A percentile compares a stretch with the other conserved stretches of the same genome.
Conservation (phyloP, 2,329 filamentous ascomycete genomes). For the Cladosporium sphaerospermum region DNA sequence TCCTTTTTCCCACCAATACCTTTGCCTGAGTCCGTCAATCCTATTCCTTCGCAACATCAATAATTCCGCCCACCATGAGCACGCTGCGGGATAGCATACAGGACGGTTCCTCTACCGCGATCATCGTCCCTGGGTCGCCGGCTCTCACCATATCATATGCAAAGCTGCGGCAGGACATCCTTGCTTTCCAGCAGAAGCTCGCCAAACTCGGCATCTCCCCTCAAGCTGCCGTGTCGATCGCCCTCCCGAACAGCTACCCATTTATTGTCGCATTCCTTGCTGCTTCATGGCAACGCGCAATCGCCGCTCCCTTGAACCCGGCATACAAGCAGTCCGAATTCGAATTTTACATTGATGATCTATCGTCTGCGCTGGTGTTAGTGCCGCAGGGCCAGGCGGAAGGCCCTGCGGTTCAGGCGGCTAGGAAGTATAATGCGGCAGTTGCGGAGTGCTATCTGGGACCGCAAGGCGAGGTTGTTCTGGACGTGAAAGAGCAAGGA, state of each 20-base stretch:
- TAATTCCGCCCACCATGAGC: conserved; percentile 37
- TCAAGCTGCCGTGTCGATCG: conserved; percentile 71
- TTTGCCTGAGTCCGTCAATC: too few relatives aligned
- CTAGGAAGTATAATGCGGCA: conserved; percentile 72
- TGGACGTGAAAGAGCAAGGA: conserved; percentile 72
- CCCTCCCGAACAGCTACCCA: conserved; percentile 77
- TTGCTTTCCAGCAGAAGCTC: conserved; percentile 69
- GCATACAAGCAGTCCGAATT: conserved; percentile 87
- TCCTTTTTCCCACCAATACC: too few relatives aligned
- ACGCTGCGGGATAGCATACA: conserved; percentile 56
- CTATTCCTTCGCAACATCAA: too few relatives aligned
- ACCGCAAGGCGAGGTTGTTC: conserved; percentile 52
- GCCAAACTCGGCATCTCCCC: conserved; percentile 65
- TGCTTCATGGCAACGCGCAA: conserved; percentile 74
- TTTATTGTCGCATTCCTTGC: conserved; percentile 84
- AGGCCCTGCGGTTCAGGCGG: conserved; percentile 68
- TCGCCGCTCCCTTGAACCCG: conserved; percentile 81
- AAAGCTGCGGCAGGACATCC: conserved; percentile 59
- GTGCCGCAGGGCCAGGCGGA: conserved; percentile 64
- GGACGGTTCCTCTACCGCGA: conserved; percentile 50
- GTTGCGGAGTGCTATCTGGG: conserved; percentile 84
- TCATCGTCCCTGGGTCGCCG: conserved; percentile 66
- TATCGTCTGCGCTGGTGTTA: conserved; percentile 71
- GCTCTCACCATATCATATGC: conserved; percentile 64
- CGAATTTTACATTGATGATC: conserved; percentile 85